Conservation (phyloP, 208 protist genomes). For the Acanthamoeba sp. region DNA sequence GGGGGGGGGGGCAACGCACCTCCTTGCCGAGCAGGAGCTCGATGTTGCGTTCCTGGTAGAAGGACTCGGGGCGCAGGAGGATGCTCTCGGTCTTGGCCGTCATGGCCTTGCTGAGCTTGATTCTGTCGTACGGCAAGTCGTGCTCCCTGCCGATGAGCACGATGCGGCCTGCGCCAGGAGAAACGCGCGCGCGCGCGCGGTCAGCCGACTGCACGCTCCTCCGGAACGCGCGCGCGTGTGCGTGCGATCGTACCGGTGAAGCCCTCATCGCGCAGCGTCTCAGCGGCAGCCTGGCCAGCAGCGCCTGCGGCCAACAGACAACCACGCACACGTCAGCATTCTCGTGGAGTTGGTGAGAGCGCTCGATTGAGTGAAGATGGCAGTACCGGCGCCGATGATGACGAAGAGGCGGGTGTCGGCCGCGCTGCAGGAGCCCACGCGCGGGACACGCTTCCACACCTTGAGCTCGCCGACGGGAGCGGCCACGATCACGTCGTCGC, state of each 20-base stretch:
- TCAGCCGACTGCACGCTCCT: no score
- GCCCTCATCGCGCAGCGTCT: conserved; percentile 79
- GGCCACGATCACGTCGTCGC: conserved; percentile 75
- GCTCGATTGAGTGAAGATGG: neutral
- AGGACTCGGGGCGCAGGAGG: conserved; percentile 56
- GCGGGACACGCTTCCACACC: neutral
- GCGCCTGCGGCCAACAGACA: conserved; percentile 46
- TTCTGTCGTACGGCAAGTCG: conserved; percentile 81
- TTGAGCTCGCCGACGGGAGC: conserved; percentile 63
- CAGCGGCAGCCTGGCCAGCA: conserved; percentile 41
- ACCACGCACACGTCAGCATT: neutral
- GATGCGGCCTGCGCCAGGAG: conserved; percentile 57
- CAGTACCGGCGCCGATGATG: conserved; percentile 58
- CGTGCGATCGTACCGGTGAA: conserved; percentile 66
- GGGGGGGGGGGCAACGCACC: neutral
- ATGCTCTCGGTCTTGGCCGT: conserved; percentile 66
- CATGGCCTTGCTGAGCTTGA: conserved; percentile 83
- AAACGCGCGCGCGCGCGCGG: no score
- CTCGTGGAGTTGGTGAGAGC: neutral
- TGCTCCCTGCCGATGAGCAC: conserved; percentile 78
- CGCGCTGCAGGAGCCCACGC: neutral
- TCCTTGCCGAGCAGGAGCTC: conserved; percentile 61
- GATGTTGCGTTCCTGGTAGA: conserved; percentile 68
- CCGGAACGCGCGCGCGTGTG: neutral
- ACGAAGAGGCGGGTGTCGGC: conserved; percentile 60